Evolutionary conservation across 306 rosid genomes (phyloP), one percentile per base, ranked within the genome.

Genomic region (Prunus mume): DNA sequence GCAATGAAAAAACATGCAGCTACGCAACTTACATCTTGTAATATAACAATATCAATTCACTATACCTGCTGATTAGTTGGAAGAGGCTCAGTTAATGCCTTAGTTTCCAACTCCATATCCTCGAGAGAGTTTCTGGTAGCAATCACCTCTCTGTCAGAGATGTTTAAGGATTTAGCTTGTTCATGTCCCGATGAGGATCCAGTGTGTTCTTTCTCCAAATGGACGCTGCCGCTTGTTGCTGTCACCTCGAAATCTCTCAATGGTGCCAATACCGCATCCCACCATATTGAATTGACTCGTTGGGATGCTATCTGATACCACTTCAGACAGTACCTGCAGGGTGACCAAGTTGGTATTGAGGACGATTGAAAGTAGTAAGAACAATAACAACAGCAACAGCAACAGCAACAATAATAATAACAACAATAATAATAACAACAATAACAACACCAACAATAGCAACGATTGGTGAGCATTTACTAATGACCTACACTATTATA

Each of bases 51-150:
- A 67, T 28, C 79, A 66, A 66, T 68, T 45, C 71, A 81, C 78
- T 69, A 62, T 65, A 91, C 97, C 97, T 89, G 97, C 79, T 94
- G 98, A 83, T 94, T 94, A 46, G 97, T 90, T 73, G 98, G 98
- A 84, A 94, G 97, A 80, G 97, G 95, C 84, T 94, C 98, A n/a
- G 98, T 94, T 71, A 92, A 87, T 81, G 97, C 96, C 84, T 95
- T 86, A 71, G 97, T 91, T 90, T 94, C 95, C 78, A 94, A 92
- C 79, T 94, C 98, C 84, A 94, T 79, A 71, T 94, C 98, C 88
- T 94, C 98, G 47, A 94, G 90, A 79, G 89, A 84, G 81, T 87
- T 82, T 69, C 95, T 83, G 13, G 93, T 72, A 83, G 83, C 87
- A 76, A 71, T 76, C 78, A 63, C 43, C 9, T 9, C 43, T 38